These are phyloP conservation scores for Pythium volutum DNA, from an alignment of 352 stramenopile genomes.

Conservation along the genomic window DNA sequence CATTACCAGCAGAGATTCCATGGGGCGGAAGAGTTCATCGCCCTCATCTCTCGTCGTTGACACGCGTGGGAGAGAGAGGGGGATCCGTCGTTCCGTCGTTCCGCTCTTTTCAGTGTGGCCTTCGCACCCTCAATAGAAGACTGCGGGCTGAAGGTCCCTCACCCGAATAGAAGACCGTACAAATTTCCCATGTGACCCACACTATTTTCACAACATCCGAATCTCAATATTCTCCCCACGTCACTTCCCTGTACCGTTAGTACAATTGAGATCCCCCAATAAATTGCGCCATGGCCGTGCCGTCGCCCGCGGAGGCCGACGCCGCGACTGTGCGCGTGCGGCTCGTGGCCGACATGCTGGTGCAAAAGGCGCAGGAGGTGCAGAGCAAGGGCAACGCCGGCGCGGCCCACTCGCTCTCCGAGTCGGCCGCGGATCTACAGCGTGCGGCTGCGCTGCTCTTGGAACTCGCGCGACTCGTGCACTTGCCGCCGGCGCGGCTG, in stretches of 20 bases:
- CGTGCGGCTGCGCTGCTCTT: conserved; percentile 47
- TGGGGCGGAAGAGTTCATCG: not conserved
- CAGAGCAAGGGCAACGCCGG: conserved; percentile 52
- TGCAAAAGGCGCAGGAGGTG: conserved; percentile 63
- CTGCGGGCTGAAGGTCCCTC: too few species aligned
- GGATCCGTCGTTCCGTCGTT: not conserved
- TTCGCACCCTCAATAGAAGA: not conserved
- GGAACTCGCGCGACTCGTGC: conserved; percentile 53
- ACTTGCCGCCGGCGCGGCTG: conserved; percentile 9
- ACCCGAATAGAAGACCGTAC: too few species aligned
- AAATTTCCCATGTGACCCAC: conserved; percentile 1
- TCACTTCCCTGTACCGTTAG: not conserved
- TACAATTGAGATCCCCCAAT: too few species aligned
- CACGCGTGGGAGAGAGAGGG: conserved; percentile 6
- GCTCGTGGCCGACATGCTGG: conserved; percentile 73
- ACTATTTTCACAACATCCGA: not conserved
- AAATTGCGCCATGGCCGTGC: conserved; percentile 18
- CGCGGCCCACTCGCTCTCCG: conserved; percentile 40
- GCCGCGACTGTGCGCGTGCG: conserved; percentile 62
- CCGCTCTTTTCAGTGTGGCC: not conserved
- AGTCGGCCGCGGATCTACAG: conserved; percentile 56
- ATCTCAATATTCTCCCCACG: conserved; percentile 3
- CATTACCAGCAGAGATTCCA: not conserved
- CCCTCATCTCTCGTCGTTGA: conserved; percentile 3
- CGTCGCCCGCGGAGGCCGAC: conserved; percentile 34